These are phyloP conservation scores for Verruconis gallopava DNA, from an alignment of 2,329 filamentous ascomycete genomes.

Conservation along the genomic window DNA sequence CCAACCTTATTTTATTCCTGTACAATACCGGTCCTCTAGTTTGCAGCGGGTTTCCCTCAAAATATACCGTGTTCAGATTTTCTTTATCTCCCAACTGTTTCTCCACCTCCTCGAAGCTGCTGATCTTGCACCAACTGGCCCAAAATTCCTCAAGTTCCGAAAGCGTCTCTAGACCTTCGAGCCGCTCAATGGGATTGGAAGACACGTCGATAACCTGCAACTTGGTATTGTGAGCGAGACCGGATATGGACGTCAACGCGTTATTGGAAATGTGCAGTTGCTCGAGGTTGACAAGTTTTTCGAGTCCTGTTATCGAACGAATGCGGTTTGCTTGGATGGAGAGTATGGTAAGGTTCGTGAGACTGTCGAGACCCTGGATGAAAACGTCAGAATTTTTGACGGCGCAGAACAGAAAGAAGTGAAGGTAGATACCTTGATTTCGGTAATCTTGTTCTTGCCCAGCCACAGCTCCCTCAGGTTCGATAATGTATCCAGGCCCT, in stretches of 20 bases:
- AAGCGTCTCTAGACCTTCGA: conserved; percentile 58
- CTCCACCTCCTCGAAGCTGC: conserved; percentile 73
- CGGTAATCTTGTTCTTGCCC: conserved; percentile 90
- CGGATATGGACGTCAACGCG: conserved; percentile 62
- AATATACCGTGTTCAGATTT: conserved; percentile 78
- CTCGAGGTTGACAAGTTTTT: conserved; percentile 62
- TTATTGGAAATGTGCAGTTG: conserved; percentile 97
- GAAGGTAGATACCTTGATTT: conserved; percentile 51
- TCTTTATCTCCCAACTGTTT: conserved; percentile 65
- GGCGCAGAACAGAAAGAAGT: neutral
- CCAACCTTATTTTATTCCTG: conserved; percentile 81
- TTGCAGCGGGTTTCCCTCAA: conserved; percentile 90
- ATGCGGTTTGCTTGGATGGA: conserved; percentile 95
- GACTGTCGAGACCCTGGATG: conserved; percentile 47
- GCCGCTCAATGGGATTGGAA: conserved; percentile 67
- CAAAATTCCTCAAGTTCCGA: conserved; percentile 75
- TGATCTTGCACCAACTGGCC: conserved; percentile 79
- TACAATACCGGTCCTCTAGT: conserved; percentile 68
- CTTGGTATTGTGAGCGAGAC: conserved; percentile 37
- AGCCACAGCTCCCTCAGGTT: conserved; percentile 82
- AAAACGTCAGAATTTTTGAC: neutral
- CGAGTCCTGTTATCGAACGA: conserved; percentile 60
- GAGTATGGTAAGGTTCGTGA: conserved; percentile 72
- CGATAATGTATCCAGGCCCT: conserved; percentile 67
- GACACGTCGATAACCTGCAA: conserved; percentile 78